Conservation (phyloP, 371 early-diverging fungal species). For the Phascolomyces articulosus region DNA sequence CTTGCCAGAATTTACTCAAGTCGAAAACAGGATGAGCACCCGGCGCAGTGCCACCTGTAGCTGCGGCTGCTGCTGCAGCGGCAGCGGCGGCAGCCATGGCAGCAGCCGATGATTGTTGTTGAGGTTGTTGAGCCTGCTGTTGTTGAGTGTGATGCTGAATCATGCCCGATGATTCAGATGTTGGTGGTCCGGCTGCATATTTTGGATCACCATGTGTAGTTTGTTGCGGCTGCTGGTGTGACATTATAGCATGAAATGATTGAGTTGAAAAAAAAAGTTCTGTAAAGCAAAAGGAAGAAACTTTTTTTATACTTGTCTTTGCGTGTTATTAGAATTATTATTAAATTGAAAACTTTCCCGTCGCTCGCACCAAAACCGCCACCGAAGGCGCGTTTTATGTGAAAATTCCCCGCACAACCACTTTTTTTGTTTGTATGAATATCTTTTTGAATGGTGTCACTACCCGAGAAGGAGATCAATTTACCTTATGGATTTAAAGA, state of each 20-base stretch:
- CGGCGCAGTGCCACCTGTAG: constrained; percentile 11
- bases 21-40: constrained; percentile 49
- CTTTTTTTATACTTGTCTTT: neutral
- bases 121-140: neutral
- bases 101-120: constrained; percentile 1
- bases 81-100: constrained; percentile 14
- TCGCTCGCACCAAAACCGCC: no score
- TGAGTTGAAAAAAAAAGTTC: neutral
- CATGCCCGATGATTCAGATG: constrained; percentile 8
- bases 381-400: no score
- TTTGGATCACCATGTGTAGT: constrained; percentile 7
- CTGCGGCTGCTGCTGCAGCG: constrained; percentile 11
- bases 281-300: no score
- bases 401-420: neutral
- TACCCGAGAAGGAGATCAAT: neutral
- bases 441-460: neutral
- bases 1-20: constrained; percentile 50
- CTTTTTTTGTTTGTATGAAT: neutral
- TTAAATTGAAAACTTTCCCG: no score
- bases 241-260: constrained; percentile 5
- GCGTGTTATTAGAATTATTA: no score
- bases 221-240: constrained; percentile 14
- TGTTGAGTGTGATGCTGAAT: constrained; percentile 9
- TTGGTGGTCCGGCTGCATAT: constrained; percentile 2
- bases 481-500: constrained; percentile 9